Conservation (phyloP, 2,329 filamentous ascomycete genomes). For the Cytospora mali region DNA sequence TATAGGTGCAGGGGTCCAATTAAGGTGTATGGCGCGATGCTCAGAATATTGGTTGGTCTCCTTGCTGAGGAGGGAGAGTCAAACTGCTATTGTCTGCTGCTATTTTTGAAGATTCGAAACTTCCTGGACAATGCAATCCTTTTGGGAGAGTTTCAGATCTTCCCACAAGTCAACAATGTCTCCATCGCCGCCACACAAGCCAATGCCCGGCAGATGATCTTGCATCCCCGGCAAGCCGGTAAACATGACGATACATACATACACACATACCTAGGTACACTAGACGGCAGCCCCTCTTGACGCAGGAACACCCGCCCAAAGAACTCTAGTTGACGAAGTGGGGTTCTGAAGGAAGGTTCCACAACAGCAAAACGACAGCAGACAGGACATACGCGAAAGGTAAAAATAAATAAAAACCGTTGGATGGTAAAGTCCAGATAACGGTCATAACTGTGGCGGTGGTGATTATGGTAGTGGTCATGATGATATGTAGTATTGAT, state of each 20-base stretch:
- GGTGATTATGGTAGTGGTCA: not conserved
- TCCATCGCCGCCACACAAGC: not conserved
- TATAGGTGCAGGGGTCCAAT: constrained; percentile 17
- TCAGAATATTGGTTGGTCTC: constrained; percentile 11
- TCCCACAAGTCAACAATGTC: not conserved
- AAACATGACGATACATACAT: constrained; percentile 15
- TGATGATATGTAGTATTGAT: not conserved
- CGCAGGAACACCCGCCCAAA: constrained; percentile 22
- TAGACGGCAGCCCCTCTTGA: constrained; percentile 21
- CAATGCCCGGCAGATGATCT: constrained; percentile 10
- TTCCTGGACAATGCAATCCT: not conserved
- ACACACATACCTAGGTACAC: too few relatives aligned
- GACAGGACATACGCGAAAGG: not conserved
- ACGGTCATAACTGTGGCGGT: too few relatives aligned
- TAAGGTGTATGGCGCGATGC: constrained; percentile 20
- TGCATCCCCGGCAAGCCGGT: constrained; percentile 9
- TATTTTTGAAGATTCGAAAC: constrained; percentile 18
- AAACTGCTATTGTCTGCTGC: not conserved
- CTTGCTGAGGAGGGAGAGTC: not conserved
- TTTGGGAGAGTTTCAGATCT: not conserved
- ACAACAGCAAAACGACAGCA: not conserved
- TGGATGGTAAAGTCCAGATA: too few relatives aligned
- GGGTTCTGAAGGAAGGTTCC: not conserved
- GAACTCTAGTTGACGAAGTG: constrained; percentile 5
- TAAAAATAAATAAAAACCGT: not conserved